phyloP scores from a whole-genome alignment of 768 basidiomycete species.

The Termitomyces sp. region DNA sequence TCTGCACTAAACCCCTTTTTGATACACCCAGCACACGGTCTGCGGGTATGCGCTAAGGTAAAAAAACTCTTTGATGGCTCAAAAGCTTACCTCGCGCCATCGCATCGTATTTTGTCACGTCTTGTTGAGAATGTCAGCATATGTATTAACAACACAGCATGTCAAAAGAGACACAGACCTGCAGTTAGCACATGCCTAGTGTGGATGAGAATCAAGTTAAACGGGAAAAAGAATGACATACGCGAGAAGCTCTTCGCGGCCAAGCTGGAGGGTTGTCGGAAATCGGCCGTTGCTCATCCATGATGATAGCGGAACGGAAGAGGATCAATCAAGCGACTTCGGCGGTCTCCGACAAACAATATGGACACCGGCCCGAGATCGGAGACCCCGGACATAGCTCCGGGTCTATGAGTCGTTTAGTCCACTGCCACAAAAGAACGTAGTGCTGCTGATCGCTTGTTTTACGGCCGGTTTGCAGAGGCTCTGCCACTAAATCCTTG shows the following conservation, averaged over 20 bases:
- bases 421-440: too few relatives aligned
- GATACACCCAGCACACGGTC: constrained; percentile 58
- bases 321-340: constrained; percentile 29
- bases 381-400: neutral
- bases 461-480: too few relatives aligned
- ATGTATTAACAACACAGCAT: constrained; percentile 5
- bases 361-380: neutral
- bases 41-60: constrained; percentile 21
- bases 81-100: constrained; percentile 45
- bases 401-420: too few relatives aligned
- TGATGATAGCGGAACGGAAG: constrained; percentile 35
- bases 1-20: constrained; percentile 53
- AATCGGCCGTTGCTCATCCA: constrained; percentile 44
- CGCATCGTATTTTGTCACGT: constrained; percentile 63
- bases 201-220: constrained; percentile 12
- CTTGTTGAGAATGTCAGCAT: constrained; percentile 29
- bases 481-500: too few relatives aligned
- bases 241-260: constrained; percentile 55
- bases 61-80: constrained; percentile 2
- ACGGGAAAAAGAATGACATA: constrained; percentile 24
- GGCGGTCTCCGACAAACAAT: constrained; percentile 25
- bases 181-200: constrained; percentile 60
- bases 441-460: too few relatives aligned
- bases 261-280: constrained; percentile 50
- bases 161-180: constrained; percentile 36